Evolutionary conservation across 768 basidiomycete species (phyloP), one percentile per base, ranked within the genome.

Genomic region (Hemileccinum impolitum): DNA sequence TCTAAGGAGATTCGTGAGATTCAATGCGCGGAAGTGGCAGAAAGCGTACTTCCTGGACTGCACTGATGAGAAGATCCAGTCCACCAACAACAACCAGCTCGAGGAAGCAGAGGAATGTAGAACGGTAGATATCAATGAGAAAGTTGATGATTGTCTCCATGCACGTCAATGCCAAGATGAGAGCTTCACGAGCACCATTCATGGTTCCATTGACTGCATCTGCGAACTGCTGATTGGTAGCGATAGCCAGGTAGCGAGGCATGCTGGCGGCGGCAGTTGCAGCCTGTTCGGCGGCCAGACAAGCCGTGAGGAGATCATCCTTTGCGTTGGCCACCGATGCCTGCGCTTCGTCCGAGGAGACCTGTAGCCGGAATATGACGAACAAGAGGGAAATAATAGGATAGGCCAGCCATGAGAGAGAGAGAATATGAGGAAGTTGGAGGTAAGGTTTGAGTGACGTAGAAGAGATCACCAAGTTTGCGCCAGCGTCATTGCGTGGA

Each of bases 81-180:
- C 79, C 85, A 15, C 93, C 93, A 25, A 84, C 77, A 10, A 99
- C 82, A 19, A 90, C 83, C 38, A 98, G 77, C 67, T 98, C 93
- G 55, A 96, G 72, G 57, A 96, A 93, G 67, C 95, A 99, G 45
- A 99, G 77, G 61, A 95, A 85, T 3, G 94, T 89, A 3, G 93
- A 94, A 35, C 94, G 86, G 64, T 96, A 98, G 39, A 86, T 81
- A 69, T 92, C 87, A 55, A 98, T 80, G 55, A 96, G 79, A 68
- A 98, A 97, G 60, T 90, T 92, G 69, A 94, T 85, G 60, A 94
- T 79, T 1, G 76, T 83, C 63, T 96, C 91, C 81, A 95, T 86
- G 32, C 84, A 73, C 0, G 89, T 95, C 48, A 97, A 72, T 3
- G 90, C 70, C 35, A 90, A 70, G 31, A 87, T 71, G 45, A 96